phyloP scores from a whole-genome alignment of 1,139 yeast species.

The Magnusiomyces clavatus region DNA sequence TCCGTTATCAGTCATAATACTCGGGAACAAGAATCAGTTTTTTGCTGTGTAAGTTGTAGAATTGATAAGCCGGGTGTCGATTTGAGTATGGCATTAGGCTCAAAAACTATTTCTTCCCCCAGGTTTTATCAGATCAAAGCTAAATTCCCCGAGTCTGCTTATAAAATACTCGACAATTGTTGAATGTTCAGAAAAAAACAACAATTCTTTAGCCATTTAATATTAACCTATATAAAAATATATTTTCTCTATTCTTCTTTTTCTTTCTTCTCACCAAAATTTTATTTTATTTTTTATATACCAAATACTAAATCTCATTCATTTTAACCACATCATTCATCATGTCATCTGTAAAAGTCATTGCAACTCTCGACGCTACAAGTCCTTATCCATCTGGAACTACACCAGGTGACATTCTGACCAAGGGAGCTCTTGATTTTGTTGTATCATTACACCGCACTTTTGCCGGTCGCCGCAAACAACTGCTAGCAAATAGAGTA shows the following conservation, averaged over 20 bases:
- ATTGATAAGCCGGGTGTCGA: too few relatives aligned
- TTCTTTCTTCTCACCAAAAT: background rate
- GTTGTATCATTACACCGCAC: constrained; percentile 68
- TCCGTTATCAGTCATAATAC: background rate
- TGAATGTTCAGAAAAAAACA: background rate
- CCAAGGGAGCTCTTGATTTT: constrained; percentile 62
- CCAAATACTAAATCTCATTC: background rate
- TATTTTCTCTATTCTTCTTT: background rate
- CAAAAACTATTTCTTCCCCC: too few relatives aligned
- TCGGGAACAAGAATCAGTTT: background rate
- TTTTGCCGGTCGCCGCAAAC: constrained; percentile 54
- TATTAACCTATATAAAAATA: background rate
- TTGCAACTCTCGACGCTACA: constrained; percentile 11
- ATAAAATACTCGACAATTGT: background rate
- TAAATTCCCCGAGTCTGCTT: background rate
- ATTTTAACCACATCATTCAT: background rate
- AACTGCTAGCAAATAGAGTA: constrained; percentile 52
- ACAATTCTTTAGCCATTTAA: background rate
- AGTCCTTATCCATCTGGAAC: constrained; percentile 14
- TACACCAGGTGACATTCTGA: constrained; percentile 36
- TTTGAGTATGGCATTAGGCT: too few relatives aligned
- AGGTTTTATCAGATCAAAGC: too few relatives aligned
- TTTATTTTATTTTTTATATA: background rate
- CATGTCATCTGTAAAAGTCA: constrained; percentile 7
- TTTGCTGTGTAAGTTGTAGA: too few relatives aligned